Evolutionary conservation across 164 flowering plant genomes (phyloP).

Genomic region (Chloranthus sessilifolius): DNA sequence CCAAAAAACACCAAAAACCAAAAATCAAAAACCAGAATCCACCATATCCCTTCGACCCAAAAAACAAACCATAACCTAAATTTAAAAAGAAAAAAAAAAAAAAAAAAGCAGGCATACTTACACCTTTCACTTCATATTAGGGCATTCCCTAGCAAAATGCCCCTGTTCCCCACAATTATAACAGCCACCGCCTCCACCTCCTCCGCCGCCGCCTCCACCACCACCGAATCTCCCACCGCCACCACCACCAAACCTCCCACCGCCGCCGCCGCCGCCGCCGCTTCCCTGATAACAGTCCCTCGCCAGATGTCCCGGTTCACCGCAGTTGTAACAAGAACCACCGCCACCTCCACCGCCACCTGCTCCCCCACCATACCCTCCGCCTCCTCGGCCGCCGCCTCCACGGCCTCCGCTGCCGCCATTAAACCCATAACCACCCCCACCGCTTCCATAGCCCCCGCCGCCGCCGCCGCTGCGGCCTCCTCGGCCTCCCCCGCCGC

Average conservation of each 20-base stretch:
- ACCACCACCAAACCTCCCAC: slow-evolving; percentile 8
- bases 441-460: slow-evolving; percentile 18
- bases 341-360: slow-evolving; percentile 18
- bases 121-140: too few relatives aligned
- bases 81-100: too few relatives aligned
- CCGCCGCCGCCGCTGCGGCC: slow-evolving; percentile 29
- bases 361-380: slow-evolving; percentile 25
- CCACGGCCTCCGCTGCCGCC: slow-evolving; percentile 23
- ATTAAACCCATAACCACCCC: slow-evolving; percentile 29
- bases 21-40: too few relatives aligned
- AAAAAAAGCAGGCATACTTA: too few relatives aligned
- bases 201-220: neutral
- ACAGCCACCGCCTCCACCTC: neutral
- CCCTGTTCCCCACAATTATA: neutral
- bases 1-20: too few relatives aligned
- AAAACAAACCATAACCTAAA: too few relatives aligned
- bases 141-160: slow-evolving; percentile 3
- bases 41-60: too few relatives aligned
- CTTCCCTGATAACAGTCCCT: slow-evolving; percentile 20
- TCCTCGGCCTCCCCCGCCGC: slow-evolving; percentile 19
- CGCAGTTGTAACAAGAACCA: slow-evolving; percentile 3
- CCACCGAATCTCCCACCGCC: slow-evolving; percentile 1
- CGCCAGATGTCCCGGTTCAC: slow-evolving; percentile 29
- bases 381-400: slow-evolving; percentile 23
- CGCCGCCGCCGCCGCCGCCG: slow-evolving; percentile 11